Percentiles rank a stretch among this genome's conserved stretches.
Evolutionary conservation across 192 early-diverging fungal genomes (phyloP).

Genomic region (Mortierella hygrophila): DNA sequence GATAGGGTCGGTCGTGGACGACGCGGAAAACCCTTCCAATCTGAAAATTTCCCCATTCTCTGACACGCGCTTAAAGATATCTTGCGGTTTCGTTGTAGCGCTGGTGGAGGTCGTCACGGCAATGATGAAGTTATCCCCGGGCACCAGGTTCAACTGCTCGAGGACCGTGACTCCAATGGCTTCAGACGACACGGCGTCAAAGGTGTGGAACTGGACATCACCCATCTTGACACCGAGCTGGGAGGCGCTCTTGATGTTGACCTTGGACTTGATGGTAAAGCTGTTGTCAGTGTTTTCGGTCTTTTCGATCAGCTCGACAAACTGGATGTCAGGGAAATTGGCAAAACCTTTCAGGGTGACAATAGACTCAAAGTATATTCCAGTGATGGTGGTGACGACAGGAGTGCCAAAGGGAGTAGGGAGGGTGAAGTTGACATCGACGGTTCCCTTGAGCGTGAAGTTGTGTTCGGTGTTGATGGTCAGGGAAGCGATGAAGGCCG

Average conservation of each 20-base stretch:
- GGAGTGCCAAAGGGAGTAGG: background rate
- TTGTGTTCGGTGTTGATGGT: background rate
- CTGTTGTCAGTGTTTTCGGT: background rate
- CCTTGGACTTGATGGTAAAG: background rate
- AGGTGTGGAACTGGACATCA: background rate
- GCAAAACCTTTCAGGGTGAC: background rate
- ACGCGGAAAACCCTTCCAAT: background rate
- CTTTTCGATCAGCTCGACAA: background rate
- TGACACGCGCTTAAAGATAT: background rate
- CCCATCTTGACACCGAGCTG: background rate
- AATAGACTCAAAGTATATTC: background rate
- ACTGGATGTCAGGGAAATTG: background rate
- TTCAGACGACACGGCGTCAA: background rate
- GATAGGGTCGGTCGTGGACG: background rate
- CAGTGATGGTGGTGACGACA: background rate
- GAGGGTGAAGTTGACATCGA: background rate
- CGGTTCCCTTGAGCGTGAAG: background rate
- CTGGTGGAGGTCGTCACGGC: background rate
- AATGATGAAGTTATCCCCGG: background rate
- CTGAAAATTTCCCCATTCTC: background rate
- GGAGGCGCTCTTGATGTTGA: constrained; percentile 11
- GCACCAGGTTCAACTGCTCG: background rate
- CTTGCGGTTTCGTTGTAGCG: background rate
- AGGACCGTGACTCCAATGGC: background rate
- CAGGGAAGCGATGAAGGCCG: background rate